Evolutionary conservation across 257 asterid species (phyloP).

Genomic region (Nicotiana obtusifolia): DNA sequence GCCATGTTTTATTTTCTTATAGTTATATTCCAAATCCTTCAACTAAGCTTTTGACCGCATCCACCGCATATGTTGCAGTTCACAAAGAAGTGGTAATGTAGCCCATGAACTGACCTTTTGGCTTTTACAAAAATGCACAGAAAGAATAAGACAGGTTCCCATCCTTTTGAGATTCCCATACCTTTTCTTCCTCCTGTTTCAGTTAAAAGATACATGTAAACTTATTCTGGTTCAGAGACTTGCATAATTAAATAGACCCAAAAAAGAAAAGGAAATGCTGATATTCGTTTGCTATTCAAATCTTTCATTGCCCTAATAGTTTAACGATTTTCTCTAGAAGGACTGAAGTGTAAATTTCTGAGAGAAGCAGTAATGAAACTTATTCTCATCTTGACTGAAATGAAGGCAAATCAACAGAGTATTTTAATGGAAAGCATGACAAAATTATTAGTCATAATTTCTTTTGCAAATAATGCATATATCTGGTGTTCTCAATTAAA

Average conservation of each 20-base stretch:
- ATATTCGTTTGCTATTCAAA: neutral
- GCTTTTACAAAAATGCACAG: neutral
- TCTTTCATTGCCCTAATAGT: neutral
- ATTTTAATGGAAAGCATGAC: neutral
- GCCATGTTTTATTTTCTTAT: neutral
- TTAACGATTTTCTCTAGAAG: neutral
- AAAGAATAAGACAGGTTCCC: neutral
- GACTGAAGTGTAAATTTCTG: neutral
- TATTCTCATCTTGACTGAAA: neutral
- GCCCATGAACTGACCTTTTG: neutral
- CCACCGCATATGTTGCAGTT: neutral
- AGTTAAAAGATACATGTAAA: neutral
- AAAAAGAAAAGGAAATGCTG: neutral
- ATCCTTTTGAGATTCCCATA: neutral
- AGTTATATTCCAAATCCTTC: slow-evolving; percentile 1
- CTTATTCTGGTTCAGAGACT: neutral
- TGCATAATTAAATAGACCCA: neutral
- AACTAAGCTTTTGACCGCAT: neutral
- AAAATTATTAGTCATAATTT: neutral
- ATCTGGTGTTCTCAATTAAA: neutral
- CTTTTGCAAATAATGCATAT: neutral
- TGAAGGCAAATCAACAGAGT: neutral
- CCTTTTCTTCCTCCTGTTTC: neutral
- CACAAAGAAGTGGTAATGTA: neutral
- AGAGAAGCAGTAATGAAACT: neutral